Percentiles rank a stretch among this genome's conserved stretches.
Conservation (phyloP, 495 filamentous ascomycete species). For the Achaetomiella virescens region DNA sequence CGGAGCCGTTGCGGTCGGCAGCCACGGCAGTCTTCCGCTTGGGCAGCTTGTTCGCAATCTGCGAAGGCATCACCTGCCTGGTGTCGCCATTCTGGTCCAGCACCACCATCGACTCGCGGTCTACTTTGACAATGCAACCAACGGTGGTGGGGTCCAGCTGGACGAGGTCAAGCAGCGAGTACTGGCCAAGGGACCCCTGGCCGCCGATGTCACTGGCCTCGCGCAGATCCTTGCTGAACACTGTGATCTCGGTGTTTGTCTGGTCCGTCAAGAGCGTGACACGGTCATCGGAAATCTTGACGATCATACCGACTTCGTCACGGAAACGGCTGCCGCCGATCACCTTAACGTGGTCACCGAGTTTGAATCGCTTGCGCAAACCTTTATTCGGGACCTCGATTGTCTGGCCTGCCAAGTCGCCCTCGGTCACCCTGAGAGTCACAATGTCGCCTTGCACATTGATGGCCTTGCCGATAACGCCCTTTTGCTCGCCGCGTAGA, state of each 20-base stretch:
- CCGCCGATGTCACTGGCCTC: conserved; percentile 86
- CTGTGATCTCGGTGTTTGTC: conserved; percentile 85
- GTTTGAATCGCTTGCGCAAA: conserved; percentile 84
- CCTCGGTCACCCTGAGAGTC: conserved; percentile 77
- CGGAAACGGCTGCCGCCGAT: conserved; percentile 89
- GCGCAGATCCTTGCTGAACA: conserved; percentile 95
- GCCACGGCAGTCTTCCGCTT: conserved; percentile 77
- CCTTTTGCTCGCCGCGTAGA: conserved; percentile 93
- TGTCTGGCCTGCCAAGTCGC: conserved; percentile 70
- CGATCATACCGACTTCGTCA: conserved; percentile 95
- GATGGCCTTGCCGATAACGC: conserved; percentile 75
- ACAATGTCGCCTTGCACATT: conserved; percentile 92
- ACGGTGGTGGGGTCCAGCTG: conserved; percentile 91
- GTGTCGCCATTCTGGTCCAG: conserved; percentile 84
- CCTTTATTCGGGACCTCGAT: conserved; percentile 92
- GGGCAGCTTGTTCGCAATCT: conserved; percentile 80
- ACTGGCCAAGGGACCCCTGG: conserved; percentile 71
- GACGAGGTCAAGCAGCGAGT: conserved; percentile 86
- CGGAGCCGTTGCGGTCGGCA: conserved; percentile 86
- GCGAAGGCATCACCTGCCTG: conserved; percentile 77
- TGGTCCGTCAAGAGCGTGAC: conserved; percentile 90
- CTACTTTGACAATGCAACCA: conserved; percentile 88
- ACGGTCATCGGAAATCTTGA: conserved; percentile 80
- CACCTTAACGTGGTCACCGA: conserved; percentile 97
- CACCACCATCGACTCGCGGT: conserved; percentile 83